These are phyloP conservation scores for Rachicladosporium sp. DNA, from an alignment of 2,329 filamentous ascomycete genomes.

Conservation along the genomic window DNA sequence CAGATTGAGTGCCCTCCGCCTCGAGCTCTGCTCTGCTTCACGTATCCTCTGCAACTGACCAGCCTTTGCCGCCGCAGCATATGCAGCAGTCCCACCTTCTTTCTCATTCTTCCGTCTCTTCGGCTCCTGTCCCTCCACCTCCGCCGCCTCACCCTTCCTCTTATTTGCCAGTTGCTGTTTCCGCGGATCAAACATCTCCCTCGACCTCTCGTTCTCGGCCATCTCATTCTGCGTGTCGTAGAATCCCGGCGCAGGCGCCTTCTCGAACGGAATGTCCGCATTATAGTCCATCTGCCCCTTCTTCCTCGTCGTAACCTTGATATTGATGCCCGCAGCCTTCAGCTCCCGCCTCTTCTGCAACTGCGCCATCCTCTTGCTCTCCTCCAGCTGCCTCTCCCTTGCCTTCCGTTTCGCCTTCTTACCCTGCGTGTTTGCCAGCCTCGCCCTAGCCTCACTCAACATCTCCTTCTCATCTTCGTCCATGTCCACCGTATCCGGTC, in stretches of 20 bases:
- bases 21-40: constrained; percentile 94
- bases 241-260: constrained; percentile 75
- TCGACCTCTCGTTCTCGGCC: constrained; percentile 66
- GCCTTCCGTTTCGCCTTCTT: constrained; percentile 99
- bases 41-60: constrained; percentile 89
- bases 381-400: constrained; percentile 85
- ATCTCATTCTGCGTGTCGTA: constrained; percentile 85
- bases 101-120: constrained; percentile 88
- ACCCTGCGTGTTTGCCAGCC: constrained; percentile 92
- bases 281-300: constrained; percentile 99
- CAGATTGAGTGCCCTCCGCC: constrained; percentile 68
- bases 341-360: constrained; percentile 92
- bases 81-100: constrained; percentile 60
- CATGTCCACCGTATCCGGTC: constrained; percentile 92
- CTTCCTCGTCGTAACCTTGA: constrained; percentile 85
- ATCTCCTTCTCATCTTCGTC: constrained; percentile 99
- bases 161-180: constrained; percentile 88
- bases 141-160: constrained; percentile 82
- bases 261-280: constrained; percentile 96
- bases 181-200: constrained; percentile 76
- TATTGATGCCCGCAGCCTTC: constrained; percentile 95
- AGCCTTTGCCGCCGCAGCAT: constrained; percentile 80
- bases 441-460: constrained; percentile 91
- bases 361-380: constrained; percentile 77
- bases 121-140: constrained; percentile 55